Percentiles rank a stretch among this genome's conserved stretches.
These are phyloP conservation scores for Alectoria sarmentosa DNA, from an alignment of 495 filamentous ascomycete species.

Conservation along the genomic window DNA sequence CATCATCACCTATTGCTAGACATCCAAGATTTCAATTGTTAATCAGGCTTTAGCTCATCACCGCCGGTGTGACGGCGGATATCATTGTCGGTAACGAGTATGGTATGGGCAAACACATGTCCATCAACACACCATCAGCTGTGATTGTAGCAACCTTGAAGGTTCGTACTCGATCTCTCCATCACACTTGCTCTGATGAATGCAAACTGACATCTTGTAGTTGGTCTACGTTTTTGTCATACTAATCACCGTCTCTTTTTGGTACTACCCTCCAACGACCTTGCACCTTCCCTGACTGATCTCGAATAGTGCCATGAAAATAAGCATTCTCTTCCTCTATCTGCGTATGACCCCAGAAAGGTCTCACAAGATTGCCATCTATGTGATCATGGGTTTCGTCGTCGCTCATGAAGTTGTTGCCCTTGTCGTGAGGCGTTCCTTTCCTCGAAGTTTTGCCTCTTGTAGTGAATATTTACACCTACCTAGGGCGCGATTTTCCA, in stretches of 20 bases:
- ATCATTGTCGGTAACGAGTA: constrained; percentile 19
- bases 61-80: constrained; percentile 9
- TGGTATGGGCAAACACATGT: constrained; percentile 22
- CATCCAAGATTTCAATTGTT: neutral
- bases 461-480: neutral
- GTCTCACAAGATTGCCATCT: constrained; percentile 27
- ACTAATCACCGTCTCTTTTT: constrained; percentile 14
- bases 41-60: neutral
- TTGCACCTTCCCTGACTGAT: neutral
- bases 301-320: constrained; percentile 23
- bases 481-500: constrained; percentile 15
- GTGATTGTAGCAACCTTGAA: constrained; percentile 10
- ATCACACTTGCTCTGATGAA: neutral
- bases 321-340: constrained; percentile 35
- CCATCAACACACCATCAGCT: constrained; percentile 5
- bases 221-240: constrained; percentile 19
- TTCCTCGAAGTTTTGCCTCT: neutral
- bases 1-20: neutral
- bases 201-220: neutral
- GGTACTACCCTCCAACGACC: neutral
- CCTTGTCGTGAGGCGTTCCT: constrained; percentile 25
- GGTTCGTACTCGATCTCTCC: neutral
- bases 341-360: constrained; percentile 29
- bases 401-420: constrained; percentile 25
- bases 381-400: constrained; percentile 25